phyloP scores from a whole-genome alignment of 805 yeast genomes.

The Cyberlindnera galapagoensis region DNA sequence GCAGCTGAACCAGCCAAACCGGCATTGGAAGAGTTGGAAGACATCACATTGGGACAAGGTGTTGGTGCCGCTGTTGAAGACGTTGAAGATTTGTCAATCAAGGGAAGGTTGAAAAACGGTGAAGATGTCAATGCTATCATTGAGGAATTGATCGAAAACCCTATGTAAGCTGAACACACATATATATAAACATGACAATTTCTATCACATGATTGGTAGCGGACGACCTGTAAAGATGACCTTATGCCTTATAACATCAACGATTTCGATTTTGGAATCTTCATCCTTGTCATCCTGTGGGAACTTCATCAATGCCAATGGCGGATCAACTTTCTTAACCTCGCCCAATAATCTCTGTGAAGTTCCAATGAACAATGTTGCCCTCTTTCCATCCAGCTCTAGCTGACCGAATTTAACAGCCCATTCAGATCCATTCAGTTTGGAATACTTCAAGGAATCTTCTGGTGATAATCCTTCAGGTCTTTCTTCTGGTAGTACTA shows the following conservation, averaged over 20 bases:
- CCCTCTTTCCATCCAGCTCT: constrained; percentile 40
- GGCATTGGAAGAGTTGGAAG: constrained; percentile 17
- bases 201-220: constrained; percentile 63
- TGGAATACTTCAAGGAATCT: constrained; percentile 30
- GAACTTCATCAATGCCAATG: constrained; percentile 56
- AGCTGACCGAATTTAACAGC: constrained; percentile 48
- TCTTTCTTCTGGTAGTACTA: constrained; percentile 39
- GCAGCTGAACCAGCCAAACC: constrained; percentile 23
- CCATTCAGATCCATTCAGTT: constrained; percentile 28
- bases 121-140: constrained; percentile 12
- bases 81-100: constrained; percentile 3
- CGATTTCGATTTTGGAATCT: constrained; percentile 37
- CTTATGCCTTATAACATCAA: constrained; percentile 55
- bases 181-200: background rate
- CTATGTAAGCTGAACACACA: too few species aligned
- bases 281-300: constrained; percentile 21
- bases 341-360: constrained; percentile 65
- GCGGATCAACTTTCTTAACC: constrained; percentile 52
- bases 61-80: constrained; percentile 1
- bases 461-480: constrained; percentile 29
- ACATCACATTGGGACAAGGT: constrained; percentile 4
- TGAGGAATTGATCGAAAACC: constrained; percentile 13
- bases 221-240: constrained; percentile 64
- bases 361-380: constrained; percentile 57
- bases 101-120: constrained; percentile 7